Base-by-base conservation (phyloP, 2,329 filamentous ascomycete genomes). In the Lasiodiplodia hormozganensis region DNA sequence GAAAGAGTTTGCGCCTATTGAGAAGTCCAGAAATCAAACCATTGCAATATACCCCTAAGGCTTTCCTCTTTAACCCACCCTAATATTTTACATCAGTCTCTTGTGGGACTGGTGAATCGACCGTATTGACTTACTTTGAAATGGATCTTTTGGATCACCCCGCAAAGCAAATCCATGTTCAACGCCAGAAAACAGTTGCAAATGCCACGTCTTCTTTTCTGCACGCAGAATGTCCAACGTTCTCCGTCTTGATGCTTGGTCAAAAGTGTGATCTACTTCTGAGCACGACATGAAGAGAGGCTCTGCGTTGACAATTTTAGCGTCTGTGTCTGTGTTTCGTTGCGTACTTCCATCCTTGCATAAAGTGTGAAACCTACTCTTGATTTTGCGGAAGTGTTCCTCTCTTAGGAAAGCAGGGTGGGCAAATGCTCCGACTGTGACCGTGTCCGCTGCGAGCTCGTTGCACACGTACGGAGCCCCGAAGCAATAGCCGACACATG, bases 321-420 rank as follows among this genome's bases (percentile, higher is more conserved):
- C 31, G 10, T 34, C 8, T 34, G 6, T 7, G 31, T 34, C 31
- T 10, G 31, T 34, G 10, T 8, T 5, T 28, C 28, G 28, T 25
- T 31, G 1, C 31, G 6, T 8, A 34, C 2, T 34, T 34, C 2
- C 8, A 34, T 8, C 7, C 8, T 6, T 34, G 31, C 8, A 34
- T 10, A 10, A 7, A 34, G 7, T 1, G 31, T 34, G 31, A 34
- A 2, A 40, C 12, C 1, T 58, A 58, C 54, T 58, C 21, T 58
- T 43, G 54, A 58, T 40, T 2, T 40, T 34, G 7, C 4, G 10
- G 54, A 58, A 58, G 14, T 58, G 54, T 1, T 23, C 14, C 64
- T 86, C 83, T 57, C 83, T 84, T 54, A 86, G 71, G 69, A 83
- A 82, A 0, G 84, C 81, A 1, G 85, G 85, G 70, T 86, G 84